Percentiles rank a stretch among this genome's conserved stretches.
These are phyloP conservation scores for Brasenia schreberi DNA, from an alignment of 164 flowering plant species.

Conservation along the genomic window DNA sequence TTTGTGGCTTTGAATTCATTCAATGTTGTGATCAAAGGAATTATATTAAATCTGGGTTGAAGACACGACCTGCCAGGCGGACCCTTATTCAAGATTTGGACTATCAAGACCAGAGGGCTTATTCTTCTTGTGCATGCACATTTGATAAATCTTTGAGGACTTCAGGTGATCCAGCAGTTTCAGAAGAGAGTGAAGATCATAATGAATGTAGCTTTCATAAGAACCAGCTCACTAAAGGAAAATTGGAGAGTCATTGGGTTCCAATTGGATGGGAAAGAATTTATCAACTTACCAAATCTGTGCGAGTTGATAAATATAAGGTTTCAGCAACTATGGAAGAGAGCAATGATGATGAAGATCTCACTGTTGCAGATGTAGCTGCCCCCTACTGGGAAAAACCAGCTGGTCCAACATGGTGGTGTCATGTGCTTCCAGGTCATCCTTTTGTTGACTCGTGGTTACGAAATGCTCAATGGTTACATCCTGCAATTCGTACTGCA, in stretches of 20 bases:
- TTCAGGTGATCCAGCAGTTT: constrained; percentile 11
- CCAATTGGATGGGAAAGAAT: constrained; percentile 96
- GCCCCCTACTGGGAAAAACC: constrained; percentile 90
- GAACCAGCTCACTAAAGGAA: constrained; percentile 14
- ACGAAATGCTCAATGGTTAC: constrained; percentile 72
- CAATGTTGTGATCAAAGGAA: constrained; percentile 20
- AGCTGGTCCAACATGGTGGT: constrained; percentile 96
- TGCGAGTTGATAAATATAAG: constrained; percentile 58
- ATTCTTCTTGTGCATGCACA: constrained; percentile 5
- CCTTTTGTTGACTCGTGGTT: constrained; percentile 54
- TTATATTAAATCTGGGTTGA: constrained; percentile 20
- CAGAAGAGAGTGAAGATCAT: constrained; percentile 16
- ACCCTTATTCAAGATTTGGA: constrained; percentile 5
- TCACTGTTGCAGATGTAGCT: constrained; percentile 79
- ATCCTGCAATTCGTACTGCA: constrained; percentile 86
- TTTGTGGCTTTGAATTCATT: constrained; percentile 84
- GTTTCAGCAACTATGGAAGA: constrained; percentile 30
- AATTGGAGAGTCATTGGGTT: constrained; percentile 47
- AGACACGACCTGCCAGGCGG: constrained; percentile 2
- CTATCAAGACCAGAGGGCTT: constrained; percentile 11
- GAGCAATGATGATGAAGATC: constrained; percentile 42
- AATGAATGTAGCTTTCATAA: constrained; percentile 11
- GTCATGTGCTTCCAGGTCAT: constrained; percentile 73
- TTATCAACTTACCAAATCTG: constrained; percentile 55
- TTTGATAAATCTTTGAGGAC: constrained; percentile 12